Percentiles rank a stretch among this genome's conserved stretches.
Conservation (phyloP, 331 rosid species). For the Prunus yedoensis region DNA sequence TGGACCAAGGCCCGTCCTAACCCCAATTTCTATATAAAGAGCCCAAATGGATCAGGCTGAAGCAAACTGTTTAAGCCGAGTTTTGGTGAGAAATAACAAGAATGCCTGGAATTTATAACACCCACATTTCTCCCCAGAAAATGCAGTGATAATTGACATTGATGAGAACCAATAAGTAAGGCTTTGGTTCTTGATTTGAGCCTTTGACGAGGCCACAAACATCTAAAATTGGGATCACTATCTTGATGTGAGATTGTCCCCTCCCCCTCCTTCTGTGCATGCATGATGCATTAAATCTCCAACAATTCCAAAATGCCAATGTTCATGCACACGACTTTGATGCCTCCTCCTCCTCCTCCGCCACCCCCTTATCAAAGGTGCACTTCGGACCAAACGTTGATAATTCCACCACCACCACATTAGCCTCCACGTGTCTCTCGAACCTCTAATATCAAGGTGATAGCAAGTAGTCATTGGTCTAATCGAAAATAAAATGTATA, state of each 20-base stretch:
- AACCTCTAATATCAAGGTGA: background rate
- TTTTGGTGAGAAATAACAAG: no score
- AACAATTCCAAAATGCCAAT: conserved; percentile 3
- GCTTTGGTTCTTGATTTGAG: no score
- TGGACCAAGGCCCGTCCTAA: background rate
- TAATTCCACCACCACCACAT: background rate
- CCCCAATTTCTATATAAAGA: background rate
- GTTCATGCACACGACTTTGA: background rate
- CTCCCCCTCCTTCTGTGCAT: background rate
- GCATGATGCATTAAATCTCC: conserved; percentile 7
- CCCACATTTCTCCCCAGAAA: no score
- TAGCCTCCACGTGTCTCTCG: background rate
- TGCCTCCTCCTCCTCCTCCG: background rate
- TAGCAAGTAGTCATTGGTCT: background rate
- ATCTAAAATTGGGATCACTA: background rate
- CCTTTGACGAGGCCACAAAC: background rate
- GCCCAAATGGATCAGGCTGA: background rate
- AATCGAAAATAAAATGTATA: background rate
- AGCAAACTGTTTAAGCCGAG: no score
- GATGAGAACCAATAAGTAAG: no score
- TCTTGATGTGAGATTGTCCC: conserved; percentile 1
- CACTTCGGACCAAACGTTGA: conserved; percentile 1
- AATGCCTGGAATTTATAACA: no score
- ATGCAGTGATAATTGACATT: no score
- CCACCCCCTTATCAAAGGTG: background rate